Evolutionary conservation across 2,329 filamentous ascomycete species (phyloP), one percentile per base, ranked within the genome.

Genomic region (Escovopsis sp.): DNA sequence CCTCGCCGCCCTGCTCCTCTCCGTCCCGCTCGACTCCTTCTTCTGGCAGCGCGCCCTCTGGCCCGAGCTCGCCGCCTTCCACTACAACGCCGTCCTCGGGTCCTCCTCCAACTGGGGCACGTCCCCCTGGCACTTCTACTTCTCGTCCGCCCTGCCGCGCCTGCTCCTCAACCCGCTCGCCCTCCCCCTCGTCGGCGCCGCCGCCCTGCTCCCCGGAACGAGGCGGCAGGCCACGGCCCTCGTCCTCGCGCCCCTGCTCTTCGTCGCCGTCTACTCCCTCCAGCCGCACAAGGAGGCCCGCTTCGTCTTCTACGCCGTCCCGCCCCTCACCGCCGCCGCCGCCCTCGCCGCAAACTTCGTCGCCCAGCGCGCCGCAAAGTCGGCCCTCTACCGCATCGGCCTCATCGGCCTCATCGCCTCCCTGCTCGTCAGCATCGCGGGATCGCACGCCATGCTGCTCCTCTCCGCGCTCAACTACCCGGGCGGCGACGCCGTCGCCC

Each of bases 251-350:
- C 71, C 74, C 9, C 49, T 93, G 2, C 59, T 73, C 27, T 98
- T 88, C 58, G 69, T 93, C 15, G 71, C 71, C 5, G 60, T 93
- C 35, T 96, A 94, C 67, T 94, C 86, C 48, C 52, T 86, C 39
- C 82, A 94, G 47, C 88, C 89, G 1, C 91, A 98, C 65, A 98
- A 98, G 58, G 91, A 98, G 64, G 83, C 87, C 58, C 83, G 91
- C 14, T 98, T 98, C 67, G 80, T 98, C 51, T 78, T 96, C 53
- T 96, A 96, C 62, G 71, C 77, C 40, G 70, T 94, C 20, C 91
- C 91, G 0, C 71, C 81, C 0, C 65, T 96, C 27, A 94, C 88
- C 0, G 81, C 81, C 10, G 74, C 80, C 3, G 81, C 86, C 1
- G 79, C 85, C 3, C 69, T 85, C 5, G 80, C 79, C 15, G 84